Base-by-base conservation (phyloP, 371 early-diverging fungal genomes). In the Nematocida sp. region DNA sequence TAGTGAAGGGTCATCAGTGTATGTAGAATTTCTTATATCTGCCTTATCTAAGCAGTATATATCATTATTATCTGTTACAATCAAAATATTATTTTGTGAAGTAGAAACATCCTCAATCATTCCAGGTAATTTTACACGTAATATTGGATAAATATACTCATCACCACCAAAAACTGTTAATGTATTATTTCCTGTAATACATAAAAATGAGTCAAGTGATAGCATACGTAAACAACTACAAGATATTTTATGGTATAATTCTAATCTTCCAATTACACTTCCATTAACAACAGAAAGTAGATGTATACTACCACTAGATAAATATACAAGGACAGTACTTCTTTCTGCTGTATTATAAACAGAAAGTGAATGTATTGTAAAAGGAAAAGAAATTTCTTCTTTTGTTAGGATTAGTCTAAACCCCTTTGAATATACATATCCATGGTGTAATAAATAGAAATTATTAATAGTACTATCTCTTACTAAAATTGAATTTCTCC, bases 251-350 rank as follows among this genome's bases (percentile, higher is more conserved):
- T 72, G 62, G n/a, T 7, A 27, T 27, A 67, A n/a, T 5, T 60
- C 61, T 25, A 46, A 7, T 6, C 62, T 61, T 13, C 72, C 47
- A 18, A 25, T 45, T 44, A 75, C 46, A 39, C 9, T 33, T 3
- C 52, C 80, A 25, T 78, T 70, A 20, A 39, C 62, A n/a, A 78
- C 42, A 33, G 44, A 66, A 9, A 78, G 42, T 4, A 78, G 44
- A 52, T 78, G 57, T 5, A 70, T 20, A 2, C 13, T 15, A 11
- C 71, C 69, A 56, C 9, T 33, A 3, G 15, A 7, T 25, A 78
- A 61, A 42, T 69, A 71, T 7, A 78, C 70, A 60, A 70, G 70
- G 4, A 78, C 47, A n/a, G 69, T 61, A 39, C 70, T 69, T 45
- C 62, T 42, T 15, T 20, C 39, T 5, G 46, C 33, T 52, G 57